Evolutionary conservation across 1,284 basidiomycete genomes (phyloP), one percentile per base, ranked within the genome.

Genomic region (Amylostereum areolatum): DNA sequence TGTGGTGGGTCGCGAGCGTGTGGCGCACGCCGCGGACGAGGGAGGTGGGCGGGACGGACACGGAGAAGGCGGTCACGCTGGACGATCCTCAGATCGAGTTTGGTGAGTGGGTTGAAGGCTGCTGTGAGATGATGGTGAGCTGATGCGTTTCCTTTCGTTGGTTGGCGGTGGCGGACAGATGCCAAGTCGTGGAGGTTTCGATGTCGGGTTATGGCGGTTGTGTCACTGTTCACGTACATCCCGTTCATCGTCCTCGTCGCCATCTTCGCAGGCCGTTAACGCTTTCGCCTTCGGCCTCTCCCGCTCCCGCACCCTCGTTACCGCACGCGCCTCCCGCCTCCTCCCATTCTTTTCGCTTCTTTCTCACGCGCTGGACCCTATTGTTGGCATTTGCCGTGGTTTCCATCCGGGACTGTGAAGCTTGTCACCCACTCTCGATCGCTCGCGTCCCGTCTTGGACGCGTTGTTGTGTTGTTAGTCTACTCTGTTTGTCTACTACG

Each of bases 11-110:
- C 51, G 83, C 80, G n/a, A 73, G 76, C 9, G 69, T 86, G 54
- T 70, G 79, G 57, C 68, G 69, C 28, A 75, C 82, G 33, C 83
- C 82, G 10, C 66, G 63, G 57, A 89, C 85, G 41, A 71, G 85
- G 55, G 70, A 71, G 37, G 72, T 83, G 30, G 83, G 80, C 27
- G 79, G 70, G 32, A 68, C 69, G 39, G 78, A 80, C 52, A 71
- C 70, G 46, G 85, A 86, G 66, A 87, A 86, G 60, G 81, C 77
- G 9, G 83, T 89, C 7, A 68, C 81, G 24, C 67, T 89, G 40
- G 86, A 89, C 58, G 85, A 89, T 64, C 85, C 85, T 25, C 85
- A 88, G 59, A 76, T 88, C 48, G 85, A 89, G 61, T 75, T 77
- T 60, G 83, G 86, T 88, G 58, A 59, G 82, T 69, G 11, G 18